A percentile compares a stretch with the other conserved stretches of the same genome.
Conservation (phyloP, 305 asterid genomes). For the Solanum hybrid region DNA sequence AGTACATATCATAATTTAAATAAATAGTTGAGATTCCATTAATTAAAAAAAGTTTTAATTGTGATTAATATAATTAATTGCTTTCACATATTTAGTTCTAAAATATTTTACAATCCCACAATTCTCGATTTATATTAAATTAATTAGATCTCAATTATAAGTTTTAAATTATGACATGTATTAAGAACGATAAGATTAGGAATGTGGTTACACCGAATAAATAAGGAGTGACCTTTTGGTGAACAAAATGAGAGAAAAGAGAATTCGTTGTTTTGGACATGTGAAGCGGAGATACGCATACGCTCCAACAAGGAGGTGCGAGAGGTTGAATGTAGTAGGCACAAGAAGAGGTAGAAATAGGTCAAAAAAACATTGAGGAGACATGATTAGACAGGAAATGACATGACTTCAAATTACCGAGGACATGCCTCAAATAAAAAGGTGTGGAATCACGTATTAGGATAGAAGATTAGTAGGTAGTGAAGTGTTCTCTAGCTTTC, state of each 20-base stretch:
- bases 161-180: neutral
- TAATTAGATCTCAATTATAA: neutral
- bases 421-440: neutral
- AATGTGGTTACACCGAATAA: neutral
- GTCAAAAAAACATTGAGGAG: neutral
- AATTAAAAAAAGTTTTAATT: neutral
- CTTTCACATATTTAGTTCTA: neutral
- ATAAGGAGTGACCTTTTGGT: neutral
- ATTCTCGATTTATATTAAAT: neutral
- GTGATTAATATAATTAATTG: neutral
- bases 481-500: neutral
- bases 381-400: neutral
- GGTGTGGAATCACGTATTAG: neutral
- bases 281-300: neutral
- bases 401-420: neutral
- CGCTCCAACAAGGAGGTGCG: neutral
- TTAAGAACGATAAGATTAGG: too few relatives aligned
- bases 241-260: neutral
- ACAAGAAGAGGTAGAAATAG: neutral
- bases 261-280: neutral
- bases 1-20: neutral
- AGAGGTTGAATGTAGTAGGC: neutral
- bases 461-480: neutral
- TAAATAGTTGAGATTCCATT: too few relatives aligned
- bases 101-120: neutral